Percentiles rank a stretch among this genome's conserved stretches.
Conservation (phyloP, 192 early-diverging fungal genomes). For the Entomortierella chlamydospora region DNA sequence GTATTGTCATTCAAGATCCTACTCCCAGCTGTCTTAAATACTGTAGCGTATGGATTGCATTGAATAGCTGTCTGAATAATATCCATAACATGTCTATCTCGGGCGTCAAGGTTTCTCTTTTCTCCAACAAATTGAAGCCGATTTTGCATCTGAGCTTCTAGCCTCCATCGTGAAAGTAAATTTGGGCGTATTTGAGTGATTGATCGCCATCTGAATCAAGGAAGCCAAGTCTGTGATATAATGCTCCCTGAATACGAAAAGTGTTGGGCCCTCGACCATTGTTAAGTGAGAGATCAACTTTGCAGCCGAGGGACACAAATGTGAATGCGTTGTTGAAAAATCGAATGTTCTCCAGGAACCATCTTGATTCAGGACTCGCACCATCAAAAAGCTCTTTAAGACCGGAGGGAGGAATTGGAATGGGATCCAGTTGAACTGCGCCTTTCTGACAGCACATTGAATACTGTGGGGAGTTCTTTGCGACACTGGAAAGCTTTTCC, state of each 20-base stretch:
- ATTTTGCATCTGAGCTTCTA: too few relatives aligned
- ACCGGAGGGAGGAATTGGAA: too few relatives aligned
- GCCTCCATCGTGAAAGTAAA: too few relatives aligned
- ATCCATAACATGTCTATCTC: background rate
- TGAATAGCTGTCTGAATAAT: background rate
- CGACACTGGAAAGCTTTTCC: too few relatives aligned
- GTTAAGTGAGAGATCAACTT: background rate
- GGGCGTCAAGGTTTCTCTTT: too few relatives aligned
- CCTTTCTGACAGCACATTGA: too few relatives aligned
- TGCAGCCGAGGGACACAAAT: conserved; percentile 2
- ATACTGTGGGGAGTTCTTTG: too few relatives aligned
- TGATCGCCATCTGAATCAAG: background rate
- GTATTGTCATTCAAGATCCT: background rate
- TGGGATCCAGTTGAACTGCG: too few relatives aligned
- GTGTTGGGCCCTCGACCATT: background rate
- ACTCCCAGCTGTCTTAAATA: background rate
- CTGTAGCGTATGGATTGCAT: background rate
- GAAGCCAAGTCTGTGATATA: background rate
- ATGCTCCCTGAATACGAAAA: background rate
- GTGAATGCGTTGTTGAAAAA: conserved; percentile 6
- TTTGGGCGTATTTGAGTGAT: too few relatives aligned
- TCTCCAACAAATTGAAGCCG: too few relatives aligned
- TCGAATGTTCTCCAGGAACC: conserved; percentile 3
- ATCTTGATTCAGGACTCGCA: background rate
- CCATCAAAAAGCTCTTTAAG: background rate